These are phyloP conservation scores for Hymenoscyphus scutula DNA, from an alignment of 2,329 filamentous ascomycete species.

Conservation along the genomic window DNA sequence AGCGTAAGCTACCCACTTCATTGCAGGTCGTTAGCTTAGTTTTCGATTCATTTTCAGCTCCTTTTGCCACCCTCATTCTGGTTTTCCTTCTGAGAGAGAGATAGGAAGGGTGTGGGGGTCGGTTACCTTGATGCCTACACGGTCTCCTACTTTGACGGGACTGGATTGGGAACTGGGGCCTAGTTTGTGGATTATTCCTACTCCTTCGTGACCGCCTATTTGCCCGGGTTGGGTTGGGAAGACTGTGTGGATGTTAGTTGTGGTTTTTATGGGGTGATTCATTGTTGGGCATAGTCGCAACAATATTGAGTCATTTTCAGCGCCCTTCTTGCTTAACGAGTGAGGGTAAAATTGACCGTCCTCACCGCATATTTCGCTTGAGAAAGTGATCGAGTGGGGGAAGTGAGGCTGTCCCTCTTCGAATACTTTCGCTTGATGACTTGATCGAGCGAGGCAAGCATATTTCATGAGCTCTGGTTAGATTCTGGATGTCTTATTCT, in stretches of 20 bases:
- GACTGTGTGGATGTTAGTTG: conserved; percentile 49
- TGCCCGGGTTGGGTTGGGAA: conserved; percentile 58
- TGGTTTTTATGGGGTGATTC: not conserved
- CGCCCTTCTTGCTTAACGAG: not conserved
- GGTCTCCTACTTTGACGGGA: conserved; percentile 61
- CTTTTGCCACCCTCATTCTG: not conserved
- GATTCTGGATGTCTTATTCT: too few species aligned
- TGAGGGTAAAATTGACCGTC: too few species aligned
- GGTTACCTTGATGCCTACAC: conserved; percentile 65
- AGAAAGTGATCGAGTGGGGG: too few species aligned
- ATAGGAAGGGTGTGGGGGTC: not conserved
- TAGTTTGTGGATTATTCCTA: conserved; percentile 63
- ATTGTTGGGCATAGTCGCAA: too few species aligned
- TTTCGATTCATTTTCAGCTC: not conserved
- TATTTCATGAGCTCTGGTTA: too few species aligned
- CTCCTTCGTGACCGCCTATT: conserved; percentile 68
- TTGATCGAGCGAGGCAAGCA: too few species aligned
- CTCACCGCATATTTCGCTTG: too few species aligned
- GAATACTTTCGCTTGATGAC: too few species aligned
- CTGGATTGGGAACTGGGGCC: conserved; percentile 56
- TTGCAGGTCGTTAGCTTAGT: conserved; percentile 21
- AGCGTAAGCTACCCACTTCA: conserved; percentile 51
- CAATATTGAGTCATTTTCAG: not conserved
- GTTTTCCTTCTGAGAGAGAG: not conserved
- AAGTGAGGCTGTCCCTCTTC: too few species aligned